Percentiles rank a stretch among this genome's conserved stretches.
Evolutionary conservation across 2,329 filamentous ascomycete species (phyloP).

Genomic region (Alternaria burnsii): DNA sequence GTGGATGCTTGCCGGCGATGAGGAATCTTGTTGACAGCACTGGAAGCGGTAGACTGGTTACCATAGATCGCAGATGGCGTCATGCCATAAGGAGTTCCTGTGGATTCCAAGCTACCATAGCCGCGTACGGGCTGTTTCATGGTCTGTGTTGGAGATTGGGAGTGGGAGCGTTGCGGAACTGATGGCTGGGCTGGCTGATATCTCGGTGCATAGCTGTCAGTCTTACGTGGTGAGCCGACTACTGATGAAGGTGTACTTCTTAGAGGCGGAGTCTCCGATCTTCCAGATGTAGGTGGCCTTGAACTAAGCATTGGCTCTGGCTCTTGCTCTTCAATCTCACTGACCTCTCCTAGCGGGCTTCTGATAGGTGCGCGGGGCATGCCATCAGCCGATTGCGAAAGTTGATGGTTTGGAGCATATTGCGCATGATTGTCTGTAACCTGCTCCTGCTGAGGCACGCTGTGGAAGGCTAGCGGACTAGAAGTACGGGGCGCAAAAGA

Average conservation of each 20-base stretch:
- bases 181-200: conserved; percentile 52
- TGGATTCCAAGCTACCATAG: conserved; percentile 57
- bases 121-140: conserved; percentile 58
- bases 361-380: conserved; percentile 36
- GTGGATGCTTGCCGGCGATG: conserved; percentile 55
- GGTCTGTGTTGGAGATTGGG: conserved; percentile 66
- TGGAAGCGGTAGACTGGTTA: conserved; percentile 28
- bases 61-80: conserved; percentile 52
- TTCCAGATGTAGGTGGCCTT: conserved; percentile 29
- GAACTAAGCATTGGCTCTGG: conserved; percentile 23
- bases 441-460: conserved; percentile 40
- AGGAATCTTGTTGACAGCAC: conserved; percentile 39
- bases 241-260: conserved; percentile 44
- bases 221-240: conserved; percentile 53
- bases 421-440: conserved; percentile 15
- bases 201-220: conserved; percentile 56
- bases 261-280: conserved; percentile 47
- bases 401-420: conserved; percentile 33
- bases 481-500: conserved; percentile 70
- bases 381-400: conserved; percentile 40
- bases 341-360: conserved; percentile 45
- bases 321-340: conserved; percentile 43
- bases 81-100: conserved; percentile 63
- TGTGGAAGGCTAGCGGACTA: conserved; percentile 67
- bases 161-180: conserved; percentile 59